A percentile compares a stretch with the other conserved stretches of the same genome.
Evolutionary conservation across 768 basidiomycete genomes (phyloP).

Genomic region (Myochromella boudieri): DNA sequence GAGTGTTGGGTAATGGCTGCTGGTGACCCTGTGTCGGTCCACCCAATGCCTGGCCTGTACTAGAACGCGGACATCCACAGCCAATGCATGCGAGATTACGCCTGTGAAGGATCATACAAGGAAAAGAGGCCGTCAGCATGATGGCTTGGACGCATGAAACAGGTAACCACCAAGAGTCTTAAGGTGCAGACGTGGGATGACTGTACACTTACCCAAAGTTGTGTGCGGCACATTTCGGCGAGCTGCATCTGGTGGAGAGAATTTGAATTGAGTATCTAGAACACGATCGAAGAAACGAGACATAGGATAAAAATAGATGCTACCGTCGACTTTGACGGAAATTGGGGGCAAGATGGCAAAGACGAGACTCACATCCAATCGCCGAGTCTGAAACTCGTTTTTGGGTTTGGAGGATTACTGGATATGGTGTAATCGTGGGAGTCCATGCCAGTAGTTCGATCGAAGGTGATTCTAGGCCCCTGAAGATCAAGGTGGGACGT

Average conservation of each 20-base stretch:
- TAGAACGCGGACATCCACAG: conserved; percentile 64
- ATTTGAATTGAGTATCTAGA: conserved; percentile 17
- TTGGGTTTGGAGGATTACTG: conserved; percentile 70
- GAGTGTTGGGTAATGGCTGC: conserved; percentile 23
- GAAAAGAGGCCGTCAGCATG: conserved; percentile 49
- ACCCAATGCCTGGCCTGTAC: conserved; percentile 24
- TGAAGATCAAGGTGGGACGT: conserved; percentile 30
- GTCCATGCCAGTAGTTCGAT: conserved; percentile 17
- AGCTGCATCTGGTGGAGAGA: conserved; percentile 55
- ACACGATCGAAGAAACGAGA: conserved; percentile 20
- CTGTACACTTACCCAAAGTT: conserved; percentile 75
- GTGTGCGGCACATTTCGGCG: conserved; percentile 72
- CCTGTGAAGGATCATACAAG: conserved; percentile 54
- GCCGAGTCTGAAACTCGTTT: conserved; percentile 63
- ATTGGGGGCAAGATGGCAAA: conserved; percentile 12
- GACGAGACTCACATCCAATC: conserved; percentile 71
- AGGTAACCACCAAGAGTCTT: conserved; percentile 11
- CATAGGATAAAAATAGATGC: conserved; percentile 23
- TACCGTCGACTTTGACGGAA: conserved; percentile 5
- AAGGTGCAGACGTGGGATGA: conserved; percentile 9
- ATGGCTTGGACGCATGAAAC: conserved; percentile 15
- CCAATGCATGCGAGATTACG: conserved; percentile 78
- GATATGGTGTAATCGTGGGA: conserved; percentile 55
- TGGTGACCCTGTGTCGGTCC: conserved; percentile 24
- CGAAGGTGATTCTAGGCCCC: conserved; percentile 12